A percentile compares a stretch with the other conserved stretches of the same genome.
These are phyloP conservation scores for Steccherinum ochraceum DNA, from an alignment of 768 basidiomycete genomes.

Conservation along the genomic window DNA sequence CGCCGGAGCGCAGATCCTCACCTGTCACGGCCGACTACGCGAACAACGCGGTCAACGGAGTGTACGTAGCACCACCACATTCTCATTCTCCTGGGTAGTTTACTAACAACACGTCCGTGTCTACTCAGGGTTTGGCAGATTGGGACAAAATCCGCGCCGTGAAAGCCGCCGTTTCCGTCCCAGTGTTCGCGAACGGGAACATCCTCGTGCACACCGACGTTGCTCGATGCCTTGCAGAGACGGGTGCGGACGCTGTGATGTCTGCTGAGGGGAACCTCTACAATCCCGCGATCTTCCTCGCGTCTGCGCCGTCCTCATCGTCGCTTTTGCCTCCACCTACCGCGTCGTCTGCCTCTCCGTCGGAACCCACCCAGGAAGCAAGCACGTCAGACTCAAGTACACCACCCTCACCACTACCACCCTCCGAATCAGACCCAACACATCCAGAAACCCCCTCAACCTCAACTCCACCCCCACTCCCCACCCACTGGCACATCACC, in stretches of 20 bases:
- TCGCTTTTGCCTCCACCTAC: constrained; percentile 1
- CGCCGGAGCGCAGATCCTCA: constrained; percentile 92
- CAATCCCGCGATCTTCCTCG: constrained; percentile 77
- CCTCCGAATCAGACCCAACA: constrained; percentile 4
- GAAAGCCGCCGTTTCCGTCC: constrained; percentile 82
- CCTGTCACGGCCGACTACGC: constrained; percentile 86
- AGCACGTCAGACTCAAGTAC: too few species aligned
- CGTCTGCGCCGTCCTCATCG: constrained; percentile 6
- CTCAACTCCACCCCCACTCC: constrained; percentile 21
- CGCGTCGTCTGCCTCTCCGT: too few species aligned
- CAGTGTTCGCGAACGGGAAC: constrained; percentile 97
- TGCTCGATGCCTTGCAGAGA: constrained; percentile 67
- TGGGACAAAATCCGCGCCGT: constrained; percentile 89
- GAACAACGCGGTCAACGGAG: constrained; percentile 88
- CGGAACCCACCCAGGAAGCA: too few species aligned
- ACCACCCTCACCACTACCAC: too few species aligned
- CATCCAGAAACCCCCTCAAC: constrained; percentile 7
- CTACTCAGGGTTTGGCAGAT: constrained; percentile 69
- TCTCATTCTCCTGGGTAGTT: not conserved
- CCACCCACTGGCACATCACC: constrained; percentile 4
- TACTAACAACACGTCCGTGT: not conserved
- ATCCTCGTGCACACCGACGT: constrained; percentile 86
- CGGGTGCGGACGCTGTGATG: constrained; percentile 92
- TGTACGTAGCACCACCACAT: constrained; percentile 29
- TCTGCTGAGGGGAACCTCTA: constrained; percentile 92